Percentiles rank a stretch among this genome's conserved stretches.
Evolutionary conservation across 352 stramenopile species (phyloP).

Genomic region (Globisporangium carolinianum): DNA sequence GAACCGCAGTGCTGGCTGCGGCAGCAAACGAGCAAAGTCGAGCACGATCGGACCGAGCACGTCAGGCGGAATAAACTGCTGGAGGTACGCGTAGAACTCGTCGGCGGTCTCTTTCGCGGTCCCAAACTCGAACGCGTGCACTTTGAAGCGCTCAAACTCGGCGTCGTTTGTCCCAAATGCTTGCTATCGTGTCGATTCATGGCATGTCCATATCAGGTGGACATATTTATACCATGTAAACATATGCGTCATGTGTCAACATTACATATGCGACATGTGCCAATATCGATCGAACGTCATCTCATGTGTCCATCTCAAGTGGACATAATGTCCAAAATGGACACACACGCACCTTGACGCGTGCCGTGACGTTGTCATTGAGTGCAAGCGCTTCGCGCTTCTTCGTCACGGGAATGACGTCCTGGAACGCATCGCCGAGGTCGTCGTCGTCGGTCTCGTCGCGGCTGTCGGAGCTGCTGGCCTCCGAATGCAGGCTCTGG

Average conservation of each 20-base stretch:
- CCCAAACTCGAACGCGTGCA: conserved; percentile 66
- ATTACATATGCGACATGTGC: too few relatives aligned
- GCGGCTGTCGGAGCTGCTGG: conserved; percentile 43
- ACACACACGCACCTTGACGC: conserved; percentile 33
- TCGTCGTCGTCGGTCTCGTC: conserved; percentile 48
- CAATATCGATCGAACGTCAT: neutral
- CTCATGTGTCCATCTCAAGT: neutral
- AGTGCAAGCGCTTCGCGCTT: conserved; percentile 66
- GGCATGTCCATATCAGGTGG: too few relatives aligned
- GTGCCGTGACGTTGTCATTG: conserved; percentile 71
- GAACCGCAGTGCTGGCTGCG: conserved; percentile 49
- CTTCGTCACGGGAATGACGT: conserved; percentile 70
- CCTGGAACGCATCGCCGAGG: conserved; percentile 39
- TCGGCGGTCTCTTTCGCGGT: conserved; percentile 54
- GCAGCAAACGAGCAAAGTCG: conserved; percentile 74
- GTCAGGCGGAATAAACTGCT: conserved; percentile 37
- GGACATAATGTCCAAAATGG: neutral
- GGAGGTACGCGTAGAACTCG: conserved; percentile 66
- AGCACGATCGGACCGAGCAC: conserved; percentile 64
- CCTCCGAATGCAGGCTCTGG: conserved; percentile 28
- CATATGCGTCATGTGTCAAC: too few relatives aligned
- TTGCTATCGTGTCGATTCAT: neutral
- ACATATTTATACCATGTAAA: too few relatives aligned
- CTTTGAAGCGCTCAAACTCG: conserved; percentile 77
- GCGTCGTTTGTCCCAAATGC: conserved; percentile 42